Evolutionary conservation across 2,329 filamentous ascomycete genomes (phyloP).

Genomic region (Daldinia sp.): DNA sequence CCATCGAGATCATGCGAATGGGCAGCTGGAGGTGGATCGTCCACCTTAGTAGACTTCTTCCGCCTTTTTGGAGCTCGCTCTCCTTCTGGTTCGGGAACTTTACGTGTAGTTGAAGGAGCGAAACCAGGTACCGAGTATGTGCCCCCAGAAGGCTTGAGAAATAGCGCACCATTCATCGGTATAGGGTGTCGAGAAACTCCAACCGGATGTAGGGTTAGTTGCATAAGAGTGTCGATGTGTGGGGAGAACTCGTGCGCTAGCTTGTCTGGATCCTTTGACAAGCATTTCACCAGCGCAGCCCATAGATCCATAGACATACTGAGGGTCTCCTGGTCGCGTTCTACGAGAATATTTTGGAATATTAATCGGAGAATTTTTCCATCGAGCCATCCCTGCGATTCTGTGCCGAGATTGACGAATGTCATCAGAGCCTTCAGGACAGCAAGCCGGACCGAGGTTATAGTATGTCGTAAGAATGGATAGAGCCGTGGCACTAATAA

Average conservation of each 20-base stretch:
- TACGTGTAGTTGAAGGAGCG: constrained; percentile 54
- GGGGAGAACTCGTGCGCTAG: constrained; percentile 76
- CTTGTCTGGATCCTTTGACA: constrained; percentile 69
- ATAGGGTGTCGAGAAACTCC: constrained; percentile 91
- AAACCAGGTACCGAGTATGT: constrained; percentile 70
- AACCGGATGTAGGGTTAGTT: constrained; percentile 87
- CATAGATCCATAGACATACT: constrained; percentile 87
- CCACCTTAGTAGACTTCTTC: constrained; percentile 83
- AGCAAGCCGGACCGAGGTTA: constrained; percentile 91
- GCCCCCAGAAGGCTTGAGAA: constrained; percentile 92
- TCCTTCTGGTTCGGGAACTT: constrained; percentile 61
- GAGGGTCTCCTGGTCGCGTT: constrained; percentile 85
- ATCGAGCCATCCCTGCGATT: constrained; percentile 90
- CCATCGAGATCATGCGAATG: constrained; percentile 95
- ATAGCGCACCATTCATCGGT: constrained; percentile 87
- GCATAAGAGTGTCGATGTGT: constrained; percentile 82
- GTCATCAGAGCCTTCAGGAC: constrained; percentile 92
- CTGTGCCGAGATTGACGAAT: constrained; percentile 85
- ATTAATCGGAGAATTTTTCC: constrained; percentile 87
- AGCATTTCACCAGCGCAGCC: constrained; percentile 75
- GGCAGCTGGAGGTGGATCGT: constrained; percentile 69
- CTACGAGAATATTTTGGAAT: constrained; percentile 95
- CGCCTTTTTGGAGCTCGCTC: constrained; percentile 77
- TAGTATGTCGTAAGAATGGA: constrained; percentile 95
- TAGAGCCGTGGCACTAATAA: constrained; percentile 92